Base-by-base conservation (phyloP, 1,284 basidiomycete genomes). In the Ceratobasidium sp. region DNA sequence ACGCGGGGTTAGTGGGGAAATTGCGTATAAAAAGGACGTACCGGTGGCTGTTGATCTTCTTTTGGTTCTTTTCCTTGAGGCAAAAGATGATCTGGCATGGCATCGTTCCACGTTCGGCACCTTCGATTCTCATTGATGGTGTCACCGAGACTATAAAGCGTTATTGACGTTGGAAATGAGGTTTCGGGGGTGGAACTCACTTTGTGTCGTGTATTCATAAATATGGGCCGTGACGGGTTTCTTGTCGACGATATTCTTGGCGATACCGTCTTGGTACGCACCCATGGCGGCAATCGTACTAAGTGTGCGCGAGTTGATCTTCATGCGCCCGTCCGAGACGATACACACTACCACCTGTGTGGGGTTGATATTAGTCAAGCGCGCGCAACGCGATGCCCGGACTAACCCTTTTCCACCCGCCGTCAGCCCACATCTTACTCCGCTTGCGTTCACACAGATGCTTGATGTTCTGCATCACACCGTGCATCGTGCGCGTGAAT, bases 41-140 rank as follows among this genome's bases (percentile, higher is more conserved):
- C 68, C 72, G 67, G 45, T 74, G 73, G 34, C 73, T 73, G 67
- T 75, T 75, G 70, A 74, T 73, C 79, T 94, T 94, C 81, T 94
- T 94, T 77, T 92, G 89, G 75, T 94, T 94, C 79, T 91, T 88
- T 80, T 96, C 94, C 78, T 98, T 98, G 72, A 97, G 83, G 78
- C 94, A 97, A 80, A 98, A 97, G 71, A 97, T 88, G 73, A 98
- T 82, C 79, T 98, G 96, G 1, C 97, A 89, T 1, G 96, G 96
- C 2, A 96, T 87, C 27, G 88, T 82, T 1, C 90, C 91, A 73
- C 87, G 88, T 72, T 93, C 92, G 0, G 90, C 83, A 13, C 90
- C 91, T 76, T 92, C 89, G 71, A 97, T 89, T 77, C 92, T 91
- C 79, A 92, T 85, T 22, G 86, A 87, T 5, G 91, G 89, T 1